Conservation (phyloP, 805 yeast genomes). For the Cyberlindnera americana region DNA sequence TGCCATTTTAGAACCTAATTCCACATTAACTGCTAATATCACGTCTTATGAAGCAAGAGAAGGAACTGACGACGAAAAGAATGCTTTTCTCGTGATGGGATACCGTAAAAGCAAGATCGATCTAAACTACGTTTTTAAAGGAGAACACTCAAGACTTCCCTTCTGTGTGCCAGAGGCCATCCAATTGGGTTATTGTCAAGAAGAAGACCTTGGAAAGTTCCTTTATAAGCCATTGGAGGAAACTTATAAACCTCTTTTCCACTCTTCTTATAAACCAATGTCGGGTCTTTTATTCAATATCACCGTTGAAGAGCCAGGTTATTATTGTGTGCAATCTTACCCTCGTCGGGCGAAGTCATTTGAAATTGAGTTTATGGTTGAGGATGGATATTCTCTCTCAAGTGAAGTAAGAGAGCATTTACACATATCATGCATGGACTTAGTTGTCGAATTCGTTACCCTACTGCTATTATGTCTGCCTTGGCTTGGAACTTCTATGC, state of each 20-base stretch:
- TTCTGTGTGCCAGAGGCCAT: conserved; percentile 1
- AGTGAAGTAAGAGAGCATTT: background rate
- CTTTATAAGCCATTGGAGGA: background rate
- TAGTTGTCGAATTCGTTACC: too few species aligned
- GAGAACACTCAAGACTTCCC: background rate
- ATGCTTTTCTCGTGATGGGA: background rate
- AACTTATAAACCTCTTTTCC: background rate
- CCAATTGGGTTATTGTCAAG: background rate
- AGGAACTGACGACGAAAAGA: background rate
- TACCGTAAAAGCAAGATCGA: background rate
- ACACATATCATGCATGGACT: too few species aligned
- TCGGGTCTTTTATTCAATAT: background rate
- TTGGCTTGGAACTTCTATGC: too few species aligned
- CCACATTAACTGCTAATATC: background rate
- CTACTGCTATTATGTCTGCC: too few species aligned
- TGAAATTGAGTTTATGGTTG: background rate
- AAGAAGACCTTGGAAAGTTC: background rate
- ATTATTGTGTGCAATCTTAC: conserved; percentile 1
- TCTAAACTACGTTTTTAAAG: background rate
- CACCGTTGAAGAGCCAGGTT: conserved; percentile 1
- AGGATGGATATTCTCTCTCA: background rate
- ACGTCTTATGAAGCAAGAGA: background rate
- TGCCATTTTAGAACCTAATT: background rate
- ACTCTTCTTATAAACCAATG: background rate
- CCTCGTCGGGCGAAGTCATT: background rate